Percentiles rank a stretch among this genome's conserved stretches.
Conservation (phyloP, 139 green algal species). For the Zygnema cylindricum region DNA sequence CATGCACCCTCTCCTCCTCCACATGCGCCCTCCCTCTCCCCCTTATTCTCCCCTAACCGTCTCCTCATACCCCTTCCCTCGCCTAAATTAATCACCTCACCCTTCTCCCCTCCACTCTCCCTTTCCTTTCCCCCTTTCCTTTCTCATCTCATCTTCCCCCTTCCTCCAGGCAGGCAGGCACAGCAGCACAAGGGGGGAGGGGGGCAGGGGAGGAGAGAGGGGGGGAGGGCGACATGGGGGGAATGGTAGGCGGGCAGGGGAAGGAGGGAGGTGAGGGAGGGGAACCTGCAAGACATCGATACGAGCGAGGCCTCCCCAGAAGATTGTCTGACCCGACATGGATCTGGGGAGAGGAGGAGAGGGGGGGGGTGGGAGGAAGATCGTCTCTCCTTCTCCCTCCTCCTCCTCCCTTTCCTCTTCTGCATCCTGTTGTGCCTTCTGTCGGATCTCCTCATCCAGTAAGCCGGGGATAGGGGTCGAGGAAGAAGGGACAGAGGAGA, state of each 20-base stretch:
- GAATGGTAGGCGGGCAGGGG: no score
- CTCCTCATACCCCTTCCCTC: neutral
- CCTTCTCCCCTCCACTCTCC: neutral
- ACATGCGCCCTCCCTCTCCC: neutral
- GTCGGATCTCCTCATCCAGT: neutral
- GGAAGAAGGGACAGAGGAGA: no score
- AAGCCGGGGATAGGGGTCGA: no score
- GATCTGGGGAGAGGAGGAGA: neutral
- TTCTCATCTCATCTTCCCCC: neutral
- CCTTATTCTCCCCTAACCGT: no score
- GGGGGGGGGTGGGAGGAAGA: neutral
- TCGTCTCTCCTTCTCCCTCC: constrained; percentile 10
- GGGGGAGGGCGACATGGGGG: neutral
- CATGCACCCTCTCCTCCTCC: no score
- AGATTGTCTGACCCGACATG: constrained; percentile 26
- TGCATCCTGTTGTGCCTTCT: no score
- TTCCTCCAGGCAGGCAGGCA: neutral
- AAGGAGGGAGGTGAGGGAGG: neutral
- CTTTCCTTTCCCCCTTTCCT: neutral
- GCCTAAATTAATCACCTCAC: neutral
- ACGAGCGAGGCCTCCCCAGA: constrained; percentile 57
- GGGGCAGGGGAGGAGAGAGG: neutral
- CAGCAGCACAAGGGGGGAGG: neutral
- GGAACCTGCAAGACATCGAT: constrained; percentile 58
- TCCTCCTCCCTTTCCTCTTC: neutral